Conservation (phyloP, 805 yeast species). For the Kuraishia hungarica region DNA sequence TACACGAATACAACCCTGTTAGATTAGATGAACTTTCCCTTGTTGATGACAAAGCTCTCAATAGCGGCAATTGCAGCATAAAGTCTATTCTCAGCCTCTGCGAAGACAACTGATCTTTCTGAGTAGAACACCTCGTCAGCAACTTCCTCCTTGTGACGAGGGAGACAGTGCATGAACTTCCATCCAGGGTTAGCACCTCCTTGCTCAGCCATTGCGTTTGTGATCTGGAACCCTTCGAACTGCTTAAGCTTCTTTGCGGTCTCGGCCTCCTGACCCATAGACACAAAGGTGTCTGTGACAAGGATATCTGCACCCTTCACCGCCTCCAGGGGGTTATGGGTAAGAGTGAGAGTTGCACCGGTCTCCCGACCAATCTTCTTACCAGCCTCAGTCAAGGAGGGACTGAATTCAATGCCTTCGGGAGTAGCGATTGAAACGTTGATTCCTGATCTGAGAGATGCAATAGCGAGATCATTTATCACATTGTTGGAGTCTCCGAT, state of each 20-base stretch:
- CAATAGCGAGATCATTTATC: conserved; percentile 85
- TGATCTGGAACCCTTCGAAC: conserved; percentile 83
- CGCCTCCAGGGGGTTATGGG: conserved; percentile 72
- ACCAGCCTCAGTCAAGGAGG: conserved; percentile 46
- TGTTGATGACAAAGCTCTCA: conserved; percentile 82
- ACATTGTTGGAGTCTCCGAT: conserved; percentile 96
- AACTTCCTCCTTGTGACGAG: conserved; percentile 93
- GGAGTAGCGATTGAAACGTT: conserved; percentile 83
- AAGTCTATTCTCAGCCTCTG: conserved; percentile 92
- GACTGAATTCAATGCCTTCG: conserved; percentile 53
- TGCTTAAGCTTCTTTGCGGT: conserved; percentile 63
- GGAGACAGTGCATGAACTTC: conserved; percentile 97
- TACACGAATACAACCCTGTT: neutral
- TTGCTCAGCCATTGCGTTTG: conserved; percentile 46
- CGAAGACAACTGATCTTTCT: conserved; percentile 77
- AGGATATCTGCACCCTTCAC: conserved; percentile 67
- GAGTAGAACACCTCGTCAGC: conserved; percentile 88
- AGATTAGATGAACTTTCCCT: conserved; percentile 38
- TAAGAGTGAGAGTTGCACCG: conserved; percentile 44
- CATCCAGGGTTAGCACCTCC: conserved; percentile 58
- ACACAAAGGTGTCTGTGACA: conserved; percentile 95
- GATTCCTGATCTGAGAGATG: conserved; percentile 78
- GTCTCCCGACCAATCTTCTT: conserved; percentile 38
- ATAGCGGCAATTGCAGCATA: conserved; percentile 94
- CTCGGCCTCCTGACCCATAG: conserved; percentile 95